Percentiles rank a stretch among this genome's conserved stretches.
Conservation (phyloP, 2,329 filamentous ascomycete genomes). For the Pseudovirgaria hyperparasitica region DNA sequence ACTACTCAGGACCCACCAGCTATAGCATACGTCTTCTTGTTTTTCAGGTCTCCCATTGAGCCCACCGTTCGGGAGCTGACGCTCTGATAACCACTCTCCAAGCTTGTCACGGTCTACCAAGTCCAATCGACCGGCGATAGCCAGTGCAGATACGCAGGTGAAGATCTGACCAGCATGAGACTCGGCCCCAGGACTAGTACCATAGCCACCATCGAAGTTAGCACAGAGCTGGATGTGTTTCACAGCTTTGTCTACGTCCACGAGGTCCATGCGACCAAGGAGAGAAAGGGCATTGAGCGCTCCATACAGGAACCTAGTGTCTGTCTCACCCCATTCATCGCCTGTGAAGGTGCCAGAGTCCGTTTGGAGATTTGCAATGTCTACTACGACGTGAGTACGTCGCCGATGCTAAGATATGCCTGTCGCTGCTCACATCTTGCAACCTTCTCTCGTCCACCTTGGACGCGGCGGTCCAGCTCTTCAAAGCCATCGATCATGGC, state of each 20-base stretch:
- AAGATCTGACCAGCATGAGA: constrained; percentile 94
- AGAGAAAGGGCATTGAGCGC: constrained; percentile 84
- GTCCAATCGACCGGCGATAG: constrained; percentile 72
- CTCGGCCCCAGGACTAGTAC: constrained; percentile 78
- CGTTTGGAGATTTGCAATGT: constrained; percentile 67
- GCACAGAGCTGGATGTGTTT: constrained; percentile 67
- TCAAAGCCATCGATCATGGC: constrained; percentile 74
- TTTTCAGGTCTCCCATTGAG: constrained; percentile 94
- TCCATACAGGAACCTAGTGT: constrained; percentile 88
- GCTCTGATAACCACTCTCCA: constrained; percentile 82
- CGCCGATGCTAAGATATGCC: constrained; percentile 1
- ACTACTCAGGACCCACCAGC: constrained; percentile 95
- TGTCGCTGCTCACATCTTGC: constrained; percentile 54
- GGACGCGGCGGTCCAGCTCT: constrained; percentile 60
- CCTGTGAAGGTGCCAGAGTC: constrained; percentile 80
- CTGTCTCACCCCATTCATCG: constrained; percentile 92
- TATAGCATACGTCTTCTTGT: constrained; percentile 93
- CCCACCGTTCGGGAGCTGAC: constrained; percentile 76
- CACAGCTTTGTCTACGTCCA: constrained; percentile 72
- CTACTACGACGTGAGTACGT: constrained; percentile 29
- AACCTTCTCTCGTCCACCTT: constrained; percentile 56
- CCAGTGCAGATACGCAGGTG: constrained; percentile 77
- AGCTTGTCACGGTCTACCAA: constrained; percentile 71
- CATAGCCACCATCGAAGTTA: constrained; percentile 93
- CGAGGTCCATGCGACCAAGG: constrained; percentile 56